Conservation (phyloP, 768 basidiomycete genomes). For the Boletus speciosus region DNA sequence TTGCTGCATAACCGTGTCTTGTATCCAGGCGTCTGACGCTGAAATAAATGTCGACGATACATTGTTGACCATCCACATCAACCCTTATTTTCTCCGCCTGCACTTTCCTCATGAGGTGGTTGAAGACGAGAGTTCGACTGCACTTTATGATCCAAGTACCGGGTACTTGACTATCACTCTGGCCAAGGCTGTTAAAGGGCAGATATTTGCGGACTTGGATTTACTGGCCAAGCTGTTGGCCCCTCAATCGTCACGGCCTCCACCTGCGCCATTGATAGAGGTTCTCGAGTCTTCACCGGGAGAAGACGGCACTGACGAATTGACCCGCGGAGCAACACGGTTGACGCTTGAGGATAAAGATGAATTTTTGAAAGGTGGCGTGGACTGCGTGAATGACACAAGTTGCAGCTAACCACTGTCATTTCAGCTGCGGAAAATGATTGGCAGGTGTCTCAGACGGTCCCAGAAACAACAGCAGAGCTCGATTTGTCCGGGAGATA, state of each 20-base stretch:
- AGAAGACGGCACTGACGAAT: conserved; percentile 35
- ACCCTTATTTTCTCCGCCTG: conserved; percentile 81
- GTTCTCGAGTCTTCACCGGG: conserved; percentile 39
- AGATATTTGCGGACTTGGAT: conserved; percentile 75
- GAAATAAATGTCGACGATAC: conserved; percentile 75
- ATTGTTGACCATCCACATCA: conserved; percentile 69
- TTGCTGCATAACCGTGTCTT: conserved; percentile 12
- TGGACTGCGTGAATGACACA: not conserved
- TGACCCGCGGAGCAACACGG: conserved; percentile 41
- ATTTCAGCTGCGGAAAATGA: conserved; percentile 67
- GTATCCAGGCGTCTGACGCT: conserved; percentile 68
- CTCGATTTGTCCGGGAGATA: conserved; percentile 41
- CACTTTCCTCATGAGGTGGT: conserved; percentile 65
- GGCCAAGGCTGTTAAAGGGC: conserved; percentile 62
- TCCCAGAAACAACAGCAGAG: conserved; percentile 41
- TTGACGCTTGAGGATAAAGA: conserved; percentile 51
- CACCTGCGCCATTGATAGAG: conserved; percentile 49
- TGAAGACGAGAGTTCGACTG: conserved; percentile 64
- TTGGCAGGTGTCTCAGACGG: conserved; percentile 71
- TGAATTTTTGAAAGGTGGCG: conserved; percentile 56
- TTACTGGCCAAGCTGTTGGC: conserved; percentile 74
- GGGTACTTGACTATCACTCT: conserved; percentile 75
- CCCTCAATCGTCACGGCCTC: conserved; percentile 46
- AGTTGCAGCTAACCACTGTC: conserved; percentile 1
- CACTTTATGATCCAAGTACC: conserved; percentile 71